Base-by-base conservation (phyloP, 345 rosid genomes). In the Bretschneidera sinensis region DNA sequence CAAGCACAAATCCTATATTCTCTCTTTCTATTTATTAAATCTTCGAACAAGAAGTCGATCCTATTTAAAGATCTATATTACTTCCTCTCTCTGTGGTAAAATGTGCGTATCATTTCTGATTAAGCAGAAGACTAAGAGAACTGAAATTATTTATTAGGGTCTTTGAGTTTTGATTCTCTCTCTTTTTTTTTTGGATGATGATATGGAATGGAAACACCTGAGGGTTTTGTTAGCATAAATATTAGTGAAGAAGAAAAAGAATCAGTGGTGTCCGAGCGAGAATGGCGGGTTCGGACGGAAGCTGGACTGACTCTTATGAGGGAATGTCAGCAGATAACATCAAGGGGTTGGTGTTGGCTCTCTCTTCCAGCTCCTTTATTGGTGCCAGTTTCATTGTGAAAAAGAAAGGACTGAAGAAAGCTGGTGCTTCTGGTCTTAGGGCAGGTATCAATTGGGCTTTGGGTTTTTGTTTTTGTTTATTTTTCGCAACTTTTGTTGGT, bases 321-420 rank as follows among this genome's bases (percentile, higher is more conserved):
- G 95, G 92, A 19, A 87, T 90, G 89, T 83, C 97, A 17, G 70
- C 85, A 15, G 97, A 87, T 78, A 90, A 87, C 70, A 70, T 84
- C 48, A 87, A 87, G 80, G 97, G 97, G 17, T 72, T 90, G 78
- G 82, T 87, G 47, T 66, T 90, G 76, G 97, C 95, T 6, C 57
- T 90, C 49, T 85, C 95, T 50, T 90, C 95, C 1, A 90, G 97
- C 71, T 60, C 82, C 21, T 90, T 90, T 74, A 90, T 87, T 55
- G 97, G 97, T 21, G 88, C 89, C 28, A 87, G 95, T 61, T 90
- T 90, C 83, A 90, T 90, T 48, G 80, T 90, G 49, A 90, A 90
- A 84, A 87, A 90, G 73, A 90, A 90, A 69, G 97, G 97, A 0
- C 76, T 90, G 75, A 87, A 87, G 76, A 83, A 72, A 64, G 92